Evolutionary conservation across 73 alveolate species (phyloP).

Genomic region (Blepharisma japonicum): DNA sequence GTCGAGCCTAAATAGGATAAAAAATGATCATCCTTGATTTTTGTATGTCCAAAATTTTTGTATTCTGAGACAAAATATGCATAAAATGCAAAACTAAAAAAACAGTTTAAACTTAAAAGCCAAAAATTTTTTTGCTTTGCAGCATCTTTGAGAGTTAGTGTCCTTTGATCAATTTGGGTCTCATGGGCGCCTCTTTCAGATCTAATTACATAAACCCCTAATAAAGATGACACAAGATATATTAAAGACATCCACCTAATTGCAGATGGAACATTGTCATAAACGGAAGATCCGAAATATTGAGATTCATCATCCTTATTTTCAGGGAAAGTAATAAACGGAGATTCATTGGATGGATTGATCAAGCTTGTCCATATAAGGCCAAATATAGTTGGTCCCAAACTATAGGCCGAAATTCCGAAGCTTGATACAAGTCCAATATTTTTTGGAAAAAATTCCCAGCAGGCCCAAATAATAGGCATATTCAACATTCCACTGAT

Average conservation of each 20-base stretch:
- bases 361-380: conserved; percentile 48
- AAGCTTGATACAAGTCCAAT: conserved; percentile 53
- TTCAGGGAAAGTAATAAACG: conserved; percentile 1
- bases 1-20: conserved; percentile 59
- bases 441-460: conserved; percentile 48
- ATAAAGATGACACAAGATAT: conserved; percentile 31
- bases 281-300: conserved; percentile 30
- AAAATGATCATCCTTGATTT: conserved; percentile 38
- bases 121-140: conserved; percentile 29
- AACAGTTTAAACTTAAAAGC: conserved; percentile 35
- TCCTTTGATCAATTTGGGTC: neutral
- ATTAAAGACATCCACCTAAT: conserved; percentile 30
- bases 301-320: conserved; percentile 36
- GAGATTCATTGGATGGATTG: conserved; percentile 50
- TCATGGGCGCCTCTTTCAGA: neutral
- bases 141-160: neutral
- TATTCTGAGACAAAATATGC: conserved; percentile 42
- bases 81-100: conserved; percentile 30
- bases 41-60: conserved; percentile 41
- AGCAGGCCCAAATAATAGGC: conserved; percentile 28
- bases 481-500: neutral
- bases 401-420: conserved; percentile 47
- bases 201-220: conserved; percentile 27
- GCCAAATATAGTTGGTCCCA: conserved; percentile 53
- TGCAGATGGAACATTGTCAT: conserved; percentile 51